phyloP scores from a whole-genome alignment of 768 basidiomycete species.

The Termitomyces sp. region DNA sequence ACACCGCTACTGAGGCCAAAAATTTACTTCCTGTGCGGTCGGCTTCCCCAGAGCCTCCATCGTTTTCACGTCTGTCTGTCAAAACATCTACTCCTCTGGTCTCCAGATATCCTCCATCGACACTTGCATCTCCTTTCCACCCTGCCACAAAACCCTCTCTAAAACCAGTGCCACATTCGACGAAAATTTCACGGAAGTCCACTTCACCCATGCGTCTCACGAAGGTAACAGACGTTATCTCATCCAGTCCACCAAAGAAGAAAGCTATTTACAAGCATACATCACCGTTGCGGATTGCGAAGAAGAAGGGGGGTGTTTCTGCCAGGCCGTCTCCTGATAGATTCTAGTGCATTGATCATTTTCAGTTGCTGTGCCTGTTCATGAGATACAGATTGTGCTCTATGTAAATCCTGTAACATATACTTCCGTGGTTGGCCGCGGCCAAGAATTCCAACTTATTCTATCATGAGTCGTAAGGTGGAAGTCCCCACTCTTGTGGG shows the following conservation, averaged over 20 bases:
- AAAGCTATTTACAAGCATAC: constrained; percentile 2
- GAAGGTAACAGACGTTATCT: background rate
- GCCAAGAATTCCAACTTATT: background rate
- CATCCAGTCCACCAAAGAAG: background rate
- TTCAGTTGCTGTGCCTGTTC: background rate
- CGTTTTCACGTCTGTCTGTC: constrained; percentile 1
- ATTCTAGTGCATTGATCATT: background rate
- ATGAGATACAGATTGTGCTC: background rate
- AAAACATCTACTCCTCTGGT: constrained; percentile 7
- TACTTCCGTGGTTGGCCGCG: background rate
- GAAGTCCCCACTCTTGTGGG: constrained; percentile 83
- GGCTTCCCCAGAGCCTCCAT: background rate
- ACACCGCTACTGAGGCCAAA: background rate
- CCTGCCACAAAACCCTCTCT: background rate
- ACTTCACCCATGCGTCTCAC: background rate
- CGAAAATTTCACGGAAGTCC: background rate
- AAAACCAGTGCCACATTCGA: background rate
- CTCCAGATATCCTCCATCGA: constrained; percentile 3
- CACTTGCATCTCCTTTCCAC: background rate
- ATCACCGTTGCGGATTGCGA: constrained; percentile 10
- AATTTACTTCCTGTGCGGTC: background rate
- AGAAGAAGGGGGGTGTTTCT: background rate
- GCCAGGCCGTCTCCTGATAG: background rate
- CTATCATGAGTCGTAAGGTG: constrained; percentile 41
- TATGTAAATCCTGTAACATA: background rate